Conservation (phyloP, 345 rosid species). For the Populus alba region DNA sequence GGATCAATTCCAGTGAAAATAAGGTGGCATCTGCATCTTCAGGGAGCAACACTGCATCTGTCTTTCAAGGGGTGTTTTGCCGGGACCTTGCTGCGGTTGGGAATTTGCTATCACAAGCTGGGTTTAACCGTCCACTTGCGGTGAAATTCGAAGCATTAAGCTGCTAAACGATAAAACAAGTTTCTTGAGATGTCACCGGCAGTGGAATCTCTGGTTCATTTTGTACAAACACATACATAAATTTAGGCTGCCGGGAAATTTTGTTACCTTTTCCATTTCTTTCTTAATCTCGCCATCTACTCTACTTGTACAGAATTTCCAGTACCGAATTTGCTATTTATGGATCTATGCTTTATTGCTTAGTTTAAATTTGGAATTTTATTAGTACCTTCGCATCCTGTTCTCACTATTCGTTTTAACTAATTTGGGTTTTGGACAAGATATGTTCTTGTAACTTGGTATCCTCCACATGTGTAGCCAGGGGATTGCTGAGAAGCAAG, state of each 20-base stretch:
- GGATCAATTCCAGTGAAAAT: conserved; percentile 21
- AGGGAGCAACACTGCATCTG: conserved; percentile 35
- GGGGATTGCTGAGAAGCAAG: conserved; percentile 8
- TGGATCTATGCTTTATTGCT: not conserved
- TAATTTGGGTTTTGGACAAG: not conserved
- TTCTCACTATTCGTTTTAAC: not conserved
- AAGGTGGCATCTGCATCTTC: conserved; percentile 15
- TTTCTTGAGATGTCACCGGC: conserved; percentile 34
- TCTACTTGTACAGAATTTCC: conserved; percentile 40
- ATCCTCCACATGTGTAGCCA: not conserved
- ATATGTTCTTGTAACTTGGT: not conserved
- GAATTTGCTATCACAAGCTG: conserved; percentile 64
- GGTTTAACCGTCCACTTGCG: conserved; percentile 72
- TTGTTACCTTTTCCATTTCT: conserved; percentile 38
- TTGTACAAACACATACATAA: conserved; percentile 34
- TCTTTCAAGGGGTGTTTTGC: conserved; percentile 88
- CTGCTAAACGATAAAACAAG: conserved; percentile 46
- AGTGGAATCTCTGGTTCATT: conserved; percentile 33
- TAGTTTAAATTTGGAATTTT: not conserved
- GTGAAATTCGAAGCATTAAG: conserved; percentile 84
- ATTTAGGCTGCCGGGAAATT: conserved; percentile 44
- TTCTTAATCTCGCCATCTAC: conserved; percentile 4
- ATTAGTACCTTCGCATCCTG: not conserved
- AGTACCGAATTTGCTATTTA: conserved; percentile 21
- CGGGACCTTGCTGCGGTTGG: conserved; percentile 82